Evolutionary conservation across 1,139 yeast species (phyloP).

Genomic region (Hyphopichia burtonii): DNA sequence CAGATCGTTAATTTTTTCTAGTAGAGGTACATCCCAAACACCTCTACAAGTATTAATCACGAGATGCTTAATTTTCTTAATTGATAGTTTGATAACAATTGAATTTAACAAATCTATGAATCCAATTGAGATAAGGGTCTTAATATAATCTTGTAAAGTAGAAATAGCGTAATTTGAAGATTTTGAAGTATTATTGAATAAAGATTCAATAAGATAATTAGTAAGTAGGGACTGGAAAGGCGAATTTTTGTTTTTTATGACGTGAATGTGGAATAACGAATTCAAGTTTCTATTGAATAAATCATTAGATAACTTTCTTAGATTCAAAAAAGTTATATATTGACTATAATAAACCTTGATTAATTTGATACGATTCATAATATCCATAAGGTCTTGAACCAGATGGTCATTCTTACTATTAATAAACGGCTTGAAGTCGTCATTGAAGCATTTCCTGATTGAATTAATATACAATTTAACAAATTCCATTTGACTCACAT

Average conservation of each 20-base stretch:
- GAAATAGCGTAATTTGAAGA: neutral
- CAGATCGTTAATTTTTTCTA: constrained; percentile 37
- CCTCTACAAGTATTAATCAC: constrained; percentile 34
- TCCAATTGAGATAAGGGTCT: constrained; percentile 22
- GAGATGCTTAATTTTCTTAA: constrained; percentile 36
- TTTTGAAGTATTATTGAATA: neutral
- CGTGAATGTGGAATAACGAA: constrained; percentile 20
- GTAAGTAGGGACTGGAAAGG: constrained; percentile 1
- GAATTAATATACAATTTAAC: constrained; percentile 37
- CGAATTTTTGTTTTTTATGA: constrained; percentile 7
- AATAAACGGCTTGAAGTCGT: constrained; percentile 8
- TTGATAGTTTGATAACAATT: constrained; percentile 41
- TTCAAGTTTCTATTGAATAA: constrained; percentile 27
- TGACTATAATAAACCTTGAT: constrained; percentile 14
- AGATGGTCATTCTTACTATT: neutral
- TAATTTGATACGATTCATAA: constrained; percentile 12
- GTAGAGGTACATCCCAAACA: constrained; percentile 43
- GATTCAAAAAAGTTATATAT: constrained; percentile 16
- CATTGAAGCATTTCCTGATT: constrained; percentile 12
- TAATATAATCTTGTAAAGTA: constrained; percentile 3
- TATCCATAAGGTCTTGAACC: constrained; percentile 8
- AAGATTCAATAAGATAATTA: neutral
- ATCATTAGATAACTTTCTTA: constrained; percentile 17
- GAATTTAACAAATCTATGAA: constrained; percentile 34
- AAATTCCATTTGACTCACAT: constrained; percentile 32